Evolutionary conservation across 2,329 filamentous ascomycete genomes (phyloP), one percentile per base, ranked within the genome.

Genomic region (Pseudocercospora fijiensis): DNA sequence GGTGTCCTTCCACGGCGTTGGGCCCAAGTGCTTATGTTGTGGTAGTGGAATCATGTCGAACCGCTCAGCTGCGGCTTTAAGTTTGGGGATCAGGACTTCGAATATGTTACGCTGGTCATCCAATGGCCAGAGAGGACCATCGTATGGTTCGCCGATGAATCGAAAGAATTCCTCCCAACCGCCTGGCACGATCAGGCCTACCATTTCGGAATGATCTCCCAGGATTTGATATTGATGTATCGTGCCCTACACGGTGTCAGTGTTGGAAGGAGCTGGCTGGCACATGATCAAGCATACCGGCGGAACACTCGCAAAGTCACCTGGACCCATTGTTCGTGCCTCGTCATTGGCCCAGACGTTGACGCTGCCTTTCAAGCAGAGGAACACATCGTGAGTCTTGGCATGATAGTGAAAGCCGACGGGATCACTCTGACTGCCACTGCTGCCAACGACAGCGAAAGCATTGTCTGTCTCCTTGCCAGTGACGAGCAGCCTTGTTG

Each of bases 111-210:
- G 80, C n/a, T 79, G 69, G 69, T 86, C 84, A 37, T 76, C 72
- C 57, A 84, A 80, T 0, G 84, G 84, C 16, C 83, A 78, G 20
- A 67, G 58, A 1, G 72, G 70, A 0, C 84, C 83, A 3, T 75
- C 66, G 61, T 82, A 86, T 0, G 81, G 76, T 71, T 86, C 84
- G 27, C 79, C 80, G 7, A 86, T 80, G 70, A 84, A 82, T 57
- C 84, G 80, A 76, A 86, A 87, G 76, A 87, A 86, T 67, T 86
- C 84, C 27, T 85, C 77, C 85, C 84, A 86, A 69, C 84, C 84
- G 4, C 83, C 84, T 0, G 84, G 84, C 0, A 82, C 82, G 27
- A 86, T 82, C 3, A 87, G 73, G 13, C 84, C 83, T 1, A 83
- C 74, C 20, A 80, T 80, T 65, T 86, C 85, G 1, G 83, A 83